phyloP scores from a whole-genome alignment of 768 basidiomycete genomes.

The Epithele typhae region DNA sequence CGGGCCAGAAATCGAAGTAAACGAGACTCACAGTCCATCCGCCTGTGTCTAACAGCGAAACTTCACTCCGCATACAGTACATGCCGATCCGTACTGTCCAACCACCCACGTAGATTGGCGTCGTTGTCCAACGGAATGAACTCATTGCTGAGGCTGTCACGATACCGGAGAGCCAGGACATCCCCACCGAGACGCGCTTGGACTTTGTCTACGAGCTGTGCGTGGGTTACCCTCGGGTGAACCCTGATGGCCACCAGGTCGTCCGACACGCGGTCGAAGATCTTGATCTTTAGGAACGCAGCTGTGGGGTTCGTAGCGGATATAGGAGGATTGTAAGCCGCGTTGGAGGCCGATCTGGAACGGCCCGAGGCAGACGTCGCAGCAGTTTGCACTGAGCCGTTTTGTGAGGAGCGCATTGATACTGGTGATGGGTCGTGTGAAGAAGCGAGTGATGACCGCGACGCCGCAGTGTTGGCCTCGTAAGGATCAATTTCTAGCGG shows the following conservation, averaged over 20 bases:
- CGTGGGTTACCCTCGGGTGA: conserved; percentile 83
- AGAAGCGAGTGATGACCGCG: conserved; percentile 25
- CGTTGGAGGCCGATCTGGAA: conserved; percentile 55
- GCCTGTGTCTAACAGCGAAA: background rate
- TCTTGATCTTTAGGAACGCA: conserved; percentile 97
- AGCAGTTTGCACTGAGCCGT: conserved; percentile 44
- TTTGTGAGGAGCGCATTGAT: conserved; percentile 36
- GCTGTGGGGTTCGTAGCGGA: conserved; percentile 75
- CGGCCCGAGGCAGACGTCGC: conserved; percentile 31
- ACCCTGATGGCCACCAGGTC: conserved; percentile 97
- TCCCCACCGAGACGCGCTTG: conserved; percentile 79
- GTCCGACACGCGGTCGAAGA: conserved; percentile 89
- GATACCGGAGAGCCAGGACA: conserved; percentile 65
- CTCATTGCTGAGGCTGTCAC: conserved; percentile 65
- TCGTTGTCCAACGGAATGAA: conserved; percentile 64
- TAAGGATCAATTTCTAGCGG: conserved; percentile 22
- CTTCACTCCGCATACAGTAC: conserved; percentile 75
- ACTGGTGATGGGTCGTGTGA: conserved; percentile 20
- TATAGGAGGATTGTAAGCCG: conserved; percentile 64
- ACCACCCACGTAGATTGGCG: conserved; percentile 64
- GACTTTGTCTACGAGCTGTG: conserved; percentile 89
- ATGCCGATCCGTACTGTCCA: conserved; percentile 77
- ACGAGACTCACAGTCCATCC: too few species aligned
- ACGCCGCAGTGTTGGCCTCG: conserved; percentile 18
- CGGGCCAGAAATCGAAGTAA: too few species aligned